phyloP scores from a whole-genome alignment of 1,284 basidiomycete species.

The Malassezia obtusa region DNA sequence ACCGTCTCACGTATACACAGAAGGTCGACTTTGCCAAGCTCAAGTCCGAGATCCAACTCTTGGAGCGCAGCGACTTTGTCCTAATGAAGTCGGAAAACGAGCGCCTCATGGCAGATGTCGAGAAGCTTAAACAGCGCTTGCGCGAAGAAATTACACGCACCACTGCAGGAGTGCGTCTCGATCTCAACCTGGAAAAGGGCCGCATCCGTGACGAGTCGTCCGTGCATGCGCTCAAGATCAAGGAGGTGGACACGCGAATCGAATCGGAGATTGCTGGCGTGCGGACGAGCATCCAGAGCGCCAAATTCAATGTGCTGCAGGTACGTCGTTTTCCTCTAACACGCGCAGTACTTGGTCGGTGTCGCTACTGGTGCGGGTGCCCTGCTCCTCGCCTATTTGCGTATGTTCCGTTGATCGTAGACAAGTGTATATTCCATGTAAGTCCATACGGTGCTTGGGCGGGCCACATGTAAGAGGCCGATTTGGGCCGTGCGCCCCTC shows the following conservation, averaged over 20 bases:
- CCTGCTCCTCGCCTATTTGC: conserved; percentile 70
- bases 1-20: conserved; percentile 42
- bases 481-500: not conserved
- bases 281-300: conserved; percentile 79
- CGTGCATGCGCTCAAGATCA: conserved; percentile 89
- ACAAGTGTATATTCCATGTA: not conserved
- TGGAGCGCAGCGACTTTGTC: conserved; percentile 93
- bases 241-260: conserved; percentile 93
- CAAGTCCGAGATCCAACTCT: conserved; percentile 88
- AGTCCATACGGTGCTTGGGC: not conserved
- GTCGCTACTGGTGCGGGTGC: conserved; percentile 77
- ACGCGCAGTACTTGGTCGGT: conserved; percentile 30
- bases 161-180: conserved; percentile 84
- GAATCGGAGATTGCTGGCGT: conserved; percentile 90
- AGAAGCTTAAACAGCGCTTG: conserved; percentile 88
- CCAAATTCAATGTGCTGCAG: conserved; percentile 58
- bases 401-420: conserved; percentile 47
- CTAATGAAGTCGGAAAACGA: conserved; percentile 94
- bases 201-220: conserved; percentile 86
- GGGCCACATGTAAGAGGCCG: no score
- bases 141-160: conserved; percentile 73
- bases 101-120: conserved; percentile 77
- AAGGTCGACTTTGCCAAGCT: conserved; percentile 82
- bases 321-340: conserved; percentile 14
- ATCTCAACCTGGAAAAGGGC: conserved; percentile 93